Base-by-base conservation (phyloP, 495 filamentous ascomycete species). In the Extremus antarcticus region DNA sequence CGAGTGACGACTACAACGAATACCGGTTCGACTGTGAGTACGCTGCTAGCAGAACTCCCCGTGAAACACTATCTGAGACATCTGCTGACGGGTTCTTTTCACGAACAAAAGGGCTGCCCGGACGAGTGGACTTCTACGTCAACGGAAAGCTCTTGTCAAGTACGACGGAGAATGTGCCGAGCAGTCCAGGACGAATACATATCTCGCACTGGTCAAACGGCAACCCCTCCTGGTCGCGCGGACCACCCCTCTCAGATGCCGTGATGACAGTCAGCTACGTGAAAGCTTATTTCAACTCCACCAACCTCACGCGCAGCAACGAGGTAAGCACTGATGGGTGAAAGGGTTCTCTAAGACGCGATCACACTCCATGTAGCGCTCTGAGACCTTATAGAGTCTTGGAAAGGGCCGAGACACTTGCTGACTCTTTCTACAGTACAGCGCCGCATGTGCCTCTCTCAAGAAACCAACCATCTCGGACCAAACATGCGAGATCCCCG, bases 1-100 rank as follows among this genome's bases (percentile, higher is more conserved):
- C 86, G 0, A 73, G 77, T 0, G 63, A 65, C 0, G 41, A 45
- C 19, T 82, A 81, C 55, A 85, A 89, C 65, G 84, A 88, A 65
- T 89, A 88, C 62, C 84, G 86, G 43, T 83, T 88, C 64, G 86
- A 90, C 62, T 88, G 84, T n/a, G n/a, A n/a, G n/a, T n/a, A n/a
- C n/a, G n/a, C n/a, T n/a, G n/a, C n/a, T n/a, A n/a, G 71, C 59
- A n/a, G n/a, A n/a, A n/a, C n/a, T n/a, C n/a, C n/a, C n/a, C n/a
- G n/a, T n/a, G n/a, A n/a, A n/a, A n/a, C n/a, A n/a, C n/a, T n/a
- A n/a, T n/a, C n/a, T n/a, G n/a, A n/a, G n/a, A n/a, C n/a, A n/a
- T n/a, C n/a, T n/a, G n/a, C n/a, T n/a, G n/a, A n/a, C n/a, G n/a
- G n/a, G n/a, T n/a, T n/a, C n/a, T n/a, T n/a, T n/a, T n/a, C n/a